phyloP scores from a whole-genome alignment of 257 asterid genomes.

The Cordia subcordata region DNA sequence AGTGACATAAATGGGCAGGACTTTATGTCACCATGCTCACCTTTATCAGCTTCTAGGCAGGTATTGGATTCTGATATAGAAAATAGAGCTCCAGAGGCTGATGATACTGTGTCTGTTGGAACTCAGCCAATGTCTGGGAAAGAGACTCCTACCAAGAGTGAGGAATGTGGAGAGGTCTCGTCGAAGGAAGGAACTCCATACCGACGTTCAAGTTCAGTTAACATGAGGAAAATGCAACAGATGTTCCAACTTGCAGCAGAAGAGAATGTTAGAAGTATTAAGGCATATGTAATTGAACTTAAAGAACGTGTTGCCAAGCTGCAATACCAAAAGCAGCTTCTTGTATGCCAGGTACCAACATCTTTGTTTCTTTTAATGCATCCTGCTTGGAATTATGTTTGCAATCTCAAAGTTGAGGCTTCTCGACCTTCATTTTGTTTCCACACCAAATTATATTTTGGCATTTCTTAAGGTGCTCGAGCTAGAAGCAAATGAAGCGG shows the following conservation, averaged over 20 bases:
- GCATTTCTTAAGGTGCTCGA: slow-evolving; percentile 66
- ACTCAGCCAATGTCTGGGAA: slow-evolving; percentile 56
- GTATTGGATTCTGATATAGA: slow-evolving; percentile 57
- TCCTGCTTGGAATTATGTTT: no score
- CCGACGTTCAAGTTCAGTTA: slow-evolving; percentile 87
- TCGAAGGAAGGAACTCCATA: slow-evolving; percentile 91
- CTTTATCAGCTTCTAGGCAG: slow-evolving; percentile 64
- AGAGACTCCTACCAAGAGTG: slow-evolving; percentile 84
- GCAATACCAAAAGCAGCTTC: slow-evolving; percentile 95
- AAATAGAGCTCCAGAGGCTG: slow-evolving; percentile 64
- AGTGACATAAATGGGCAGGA: slow-evolving; percentile 60
- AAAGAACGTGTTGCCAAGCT: slow-evolving; percentile 98
- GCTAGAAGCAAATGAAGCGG: slow-evolving; percentile 90
- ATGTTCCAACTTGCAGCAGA: slow-evolving; percentile 98
- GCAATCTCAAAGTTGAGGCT: not conserved
- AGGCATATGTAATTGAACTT: slow-evolving; percentile 85
- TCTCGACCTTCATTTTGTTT: not conserved
- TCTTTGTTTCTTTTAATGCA: not conserved
- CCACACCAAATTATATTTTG: not conserved
- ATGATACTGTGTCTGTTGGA: slow-evolving; percentile 49
- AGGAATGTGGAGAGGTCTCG: slow-evolving; percentile 66
- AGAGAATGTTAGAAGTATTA: slow-evolving; percentile 95
- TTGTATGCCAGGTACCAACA: slow-evolving; percentile 80
- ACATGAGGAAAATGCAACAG: slow-evolving; percentile 93
- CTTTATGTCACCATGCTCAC: slow-evolving; percentile 88